Base-by-base conservation (phyloP, 495 filamentous ascomycete genomes). In the Hypoxylon perforatum region DNA sequence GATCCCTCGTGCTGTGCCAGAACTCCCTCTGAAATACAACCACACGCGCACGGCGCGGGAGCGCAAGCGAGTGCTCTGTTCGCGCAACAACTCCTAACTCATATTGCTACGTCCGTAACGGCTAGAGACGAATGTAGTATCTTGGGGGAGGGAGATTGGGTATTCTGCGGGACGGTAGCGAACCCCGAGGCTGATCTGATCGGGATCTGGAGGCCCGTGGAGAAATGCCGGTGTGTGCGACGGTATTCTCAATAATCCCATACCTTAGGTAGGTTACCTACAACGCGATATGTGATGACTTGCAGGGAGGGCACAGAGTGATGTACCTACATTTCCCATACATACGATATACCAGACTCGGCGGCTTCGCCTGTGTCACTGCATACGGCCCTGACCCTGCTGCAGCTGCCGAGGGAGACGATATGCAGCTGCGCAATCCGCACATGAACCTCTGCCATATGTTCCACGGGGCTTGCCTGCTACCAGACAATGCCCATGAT, bases 81-180 rank as follows among this genome's bases (percentile, higher is more conserved):
- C 65, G 60, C 65, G 51, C 60, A 69, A 64, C 63, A 56, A 56
- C 51, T 60, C 55, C 65, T 33, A 69, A 60, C 65, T 63, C 59
- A 63, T 69, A n/a, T 42, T 52, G 14, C 53, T 60, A 23, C 55
- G 36, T 25, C 54, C 25, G 25, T 28, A 28, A 28, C 25, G 7
- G 3, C 3, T 7, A 3, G 25, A 28, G 25, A n/a, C 7, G 25
- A 28, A 7, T 3, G 65, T 69, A 55, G 51, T 60, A 69, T 55
- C 1, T 49, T n/a, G n/a, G n/a, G n/a, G n/a, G n/a, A n/a, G 12
- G 42, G 51, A 44, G 56, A 47, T 30, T 15, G 63, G 41, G 65
- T 46, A 58, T 45, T 46, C 55, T 60, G 21, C 54, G 50, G 60
- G 47, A 53, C 60, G 60, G 60, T 25, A 44, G 60, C 55, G 60